Conservation (phyloP, 768 basidiomycete genomes). For the Suillus cothurnatus region DNA sequence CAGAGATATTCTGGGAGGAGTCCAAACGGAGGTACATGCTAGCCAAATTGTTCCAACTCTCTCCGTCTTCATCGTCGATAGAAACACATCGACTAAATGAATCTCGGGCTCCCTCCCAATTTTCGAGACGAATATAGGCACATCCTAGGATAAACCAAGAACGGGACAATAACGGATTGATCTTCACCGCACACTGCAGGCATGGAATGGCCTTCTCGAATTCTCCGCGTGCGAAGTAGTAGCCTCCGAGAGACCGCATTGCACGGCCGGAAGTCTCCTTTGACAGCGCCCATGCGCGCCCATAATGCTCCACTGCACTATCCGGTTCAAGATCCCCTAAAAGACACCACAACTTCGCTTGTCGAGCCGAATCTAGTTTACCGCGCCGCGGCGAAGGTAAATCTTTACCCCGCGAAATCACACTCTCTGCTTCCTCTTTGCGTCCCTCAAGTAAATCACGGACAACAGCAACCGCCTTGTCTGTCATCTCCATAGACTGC, state of each 20-base stretch:
- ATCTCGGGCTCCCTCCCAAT: slow-evolving; percentile 82
- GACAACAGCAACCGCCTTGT: slow-evolving; percentile 80
- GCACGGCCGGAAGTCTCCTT: slow-evolving; percentile 81
- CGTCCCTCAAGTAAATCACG: slow-evolving; percentile 81
- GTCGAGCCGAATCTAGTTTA: slow-evolving; percentile 62
- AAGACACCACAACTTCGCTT: slow-evolving; percentile 94
- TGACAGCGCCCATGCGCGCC: slow-evolving; percentile 84
- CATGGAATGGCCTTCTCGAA: slow-evolving; percentile 65
- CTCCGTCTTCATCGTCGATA: slow-evolving; percentile 94
- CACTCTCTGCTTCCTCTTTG: slow-evolving; percentile 79
- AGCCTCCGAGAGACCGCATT: slow-evolving; percentile 88
- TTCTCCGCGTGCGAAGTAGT: slow-evolving; percentile 69
- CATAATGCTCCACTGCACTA: slow-evolving; percentile 72
- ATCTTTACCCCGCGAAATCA: slow-evolving; percentile 62
- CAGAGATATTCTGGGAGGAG: slow-evolving; percentile 34
- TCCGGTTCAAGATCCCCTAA: slow-evolving; percentile 89
- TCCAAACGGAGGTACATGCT: slow-evolving; percentile 90
- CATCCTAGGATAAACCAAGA: slow-evolving; percentile 99
- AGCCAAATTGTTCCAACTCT: slow-evolving; percentile 98
- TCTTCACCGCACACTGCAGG: slow-evolving; percentile 74
- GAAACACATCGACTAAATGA: slow-evolving; percentile 86
- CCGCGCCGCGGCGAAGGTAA: slow-evolving; percentile 42
- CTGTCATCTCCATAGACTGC: slow-evolving; percentile 75
- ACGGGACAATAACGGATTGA: slow-evolving; percentile 85
- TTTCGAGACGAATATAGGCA: slow-evolving; percentile 76